Evolutionary conservation across 345 rosid species (phyloP).

Genomic region (Lepidium africanum): DNA sequence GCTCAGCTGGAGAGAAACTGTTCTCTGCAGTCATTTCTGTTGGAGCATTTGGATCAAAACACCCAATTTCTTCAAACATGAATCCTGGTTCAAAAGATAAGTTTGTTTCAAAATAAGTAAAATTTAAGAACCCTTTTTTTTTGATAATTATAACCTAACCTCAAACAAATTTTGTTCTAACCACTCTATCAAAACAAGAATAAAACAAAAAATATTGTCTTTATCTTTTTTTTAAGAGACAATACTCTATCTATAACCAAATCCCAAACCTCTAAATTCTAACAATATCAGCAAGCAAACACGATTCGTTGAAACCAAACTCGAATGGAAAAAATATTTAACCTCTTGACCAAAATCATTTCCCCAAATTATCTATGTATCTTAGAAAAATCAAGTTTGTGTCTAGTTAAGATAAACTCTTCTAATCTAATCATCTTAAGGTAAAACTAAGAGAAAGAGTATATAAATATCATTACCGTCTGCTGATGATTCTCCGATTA

Average conservation of each 20-base stretch:
- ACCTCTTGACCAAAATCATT: too few species aligned
- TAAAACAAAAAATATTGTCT: too few species aligned
- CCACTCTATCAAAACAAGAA: not conserved
- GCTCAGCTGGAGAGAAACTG: constrained; percentile 19
- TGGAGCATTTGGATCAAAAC: constrained; percentile 45
- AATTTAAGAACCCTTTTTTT: not conserved
- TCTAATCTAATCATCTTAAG: not conserved
- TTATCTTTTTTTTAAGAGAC: too few species aligned
- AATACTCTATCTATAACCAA: too few species aligned
- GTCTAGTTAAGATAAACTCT: not conserved
- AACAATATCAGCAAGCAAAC: too few species aligned
- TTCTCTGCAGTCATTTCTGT: constrained; percentile 23
- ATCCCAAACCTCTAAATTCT: too few species aligned
- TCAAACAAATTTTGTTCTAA: not conserved
- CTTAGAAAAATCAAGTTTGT: not conserved
- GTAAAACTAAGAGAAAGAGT: not conserved
- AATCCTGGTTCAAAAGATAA: not conserved
- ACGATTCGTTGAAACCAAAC: too few species aligned
- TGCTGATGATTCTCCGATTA: not conserved
- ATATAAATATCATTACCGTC: not conserved
- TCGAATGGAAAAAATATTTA: too few species aligned
- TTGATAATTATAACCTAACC: not conserved
- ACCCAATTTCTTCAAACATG: constrained; percentile 45
- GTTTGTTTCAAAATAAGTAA: constrained; percentile 9
- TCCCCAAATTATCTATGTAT: too few species aligned